phyloP scores from a whole-genome alignment of 2,329 filamentous ascomycete genomes.

The Aureobasidium zeae region DNA sequence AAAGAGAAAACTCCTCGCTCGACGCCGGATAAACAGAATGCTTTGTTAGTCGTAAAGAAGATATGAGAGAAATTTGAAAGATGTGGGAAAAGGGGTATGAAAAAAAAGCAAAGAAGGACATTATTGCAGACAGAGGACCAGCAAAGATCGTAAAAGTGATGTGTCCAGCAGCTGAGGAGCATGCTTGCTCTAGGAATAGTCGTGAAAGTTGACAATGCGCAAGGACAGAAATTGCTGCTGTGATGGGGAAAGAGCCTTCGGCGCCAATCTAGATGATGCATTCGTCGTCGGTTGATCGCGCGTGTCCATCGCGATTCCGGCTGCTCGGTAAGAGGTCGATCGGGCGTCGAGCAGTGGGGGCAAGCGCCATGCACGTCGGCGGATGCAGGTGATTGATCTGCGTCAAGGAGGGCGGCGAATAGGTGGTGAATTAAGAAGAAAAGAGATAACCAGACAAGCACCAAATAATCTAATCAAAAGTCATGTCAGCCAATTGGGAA shows the following conservation, averaged over 20 bases:
- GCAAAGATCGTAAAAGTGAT: background rate
- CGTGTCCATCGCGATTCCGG: conserved; percentile 2
- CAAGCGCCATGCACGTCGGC: conserved; percentile 11
- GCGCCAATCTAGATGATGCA: background rate
- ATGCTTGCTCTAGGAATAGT: background rate
- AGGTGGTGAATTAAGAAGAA: too few relatives aligned
- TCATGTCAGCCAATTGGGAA: conserved; percentile 5
- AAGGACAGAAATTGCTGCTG: background rate
- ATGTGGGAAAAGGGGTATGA: background rate
- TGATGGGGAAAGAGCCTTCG: background rate
- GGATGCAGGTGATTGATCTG: conserved; percentile 14
- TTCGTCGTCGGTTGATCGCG: conserved; percentile 4
- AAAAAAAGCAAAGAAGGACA: background rate
- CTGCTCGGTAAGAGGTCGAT: too few relatives aligned
- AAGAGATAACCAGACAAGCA: too few relatives aligned
- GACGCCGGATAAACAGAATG: conserved; percentile 8
- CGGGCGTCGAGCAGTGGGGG: background rate
- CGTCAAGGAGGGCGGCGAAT: conserved; percentile 5
- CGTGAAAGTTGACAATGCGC: conserved; percentile 1
- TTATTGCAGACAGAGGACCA: background rate
- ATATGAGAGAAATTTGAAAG: background rate
- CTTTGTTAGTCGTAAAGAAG: background rate
- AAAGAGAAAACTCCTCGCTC: conserved; percentile 10
- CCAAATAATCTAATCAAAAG: conserved; percentile 3
- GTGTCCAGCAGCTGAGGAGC: background rate